Evolutionary conservation across 495 filamentous ascomycete genomes (phyloP).

Genomic region (Podospora fimiseda): DNA sequence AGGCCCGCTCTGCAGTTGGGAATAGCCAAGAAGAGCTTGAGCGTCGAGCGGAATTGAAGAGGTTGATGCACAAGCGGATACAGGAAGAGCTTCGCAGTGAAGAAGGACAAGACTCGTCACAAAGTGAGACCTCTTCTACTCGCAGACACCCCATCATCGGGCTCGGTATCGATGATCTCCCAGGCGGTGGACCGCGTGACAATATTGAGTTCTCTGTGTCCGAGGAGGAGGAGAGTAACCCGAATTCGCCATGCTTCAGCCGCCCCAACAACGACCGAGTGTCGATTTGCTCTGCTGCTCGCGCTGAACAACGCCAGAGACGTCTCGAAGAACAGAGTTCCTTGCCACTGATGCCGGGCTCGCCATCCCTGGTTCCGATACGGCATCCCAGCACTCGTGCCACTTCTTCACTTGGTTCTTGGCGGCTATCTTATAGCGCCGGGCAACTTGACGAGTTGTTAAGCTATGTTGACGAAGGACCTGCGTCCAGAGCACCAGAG

Average conservation of each 20-base stretch:
- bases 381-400: slow-evolving; percentile 22
- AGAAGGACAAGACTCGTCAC: slow-evolving; percentile 18
- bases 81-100: slow-evolving; percentile 45
- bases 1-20: slow-evolving; percentile 35
- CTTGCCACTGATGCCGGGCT: slow-evolving; percentile 22
- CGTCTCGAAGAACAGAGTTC: slow-evolving; percentile 15
- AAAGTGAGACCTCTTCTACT: slow-evolving; percentile 10
- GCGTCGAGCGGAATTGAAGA: slow-evolving; percentile 44
- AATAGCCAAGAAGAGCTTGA: slow-evolving; percentile 43
- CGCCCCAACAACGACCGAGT: too few relatives aligned
- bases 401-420: slow-evolving; percentile 33
- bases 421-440: slow-evolving; percentile 34
- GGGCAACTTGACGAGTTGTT: slow-evolving; percentile 27
- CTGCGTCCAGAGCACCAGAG: slow-evolving; percentile 6
- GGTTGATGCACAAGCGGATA: slow-evolving; percentile 45
- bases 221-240: slow-evolving; percentile 12
- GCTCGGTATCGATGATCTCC: slow-evolving; percentile 18
- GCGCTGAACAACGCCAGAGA: background rate
- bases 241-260: slow-evolving; percentile 2
- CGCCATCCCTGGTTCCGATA: slow-evolving; percentile 27
- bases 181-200: slow-evolving; percentile 35
- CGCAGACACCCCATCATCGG: slow-evolving; percentile 8
- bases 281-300: too few relatives aligned
- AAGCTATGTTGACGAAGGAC: slow-evolving; percentile 5
- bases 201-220: slow-evolving; percentile 34